Evolutionary conservation across 345 rosid genomes (phyloP), one percentile per base, ranked within the genome.

Genomic region (Viola odorata): DNA sequence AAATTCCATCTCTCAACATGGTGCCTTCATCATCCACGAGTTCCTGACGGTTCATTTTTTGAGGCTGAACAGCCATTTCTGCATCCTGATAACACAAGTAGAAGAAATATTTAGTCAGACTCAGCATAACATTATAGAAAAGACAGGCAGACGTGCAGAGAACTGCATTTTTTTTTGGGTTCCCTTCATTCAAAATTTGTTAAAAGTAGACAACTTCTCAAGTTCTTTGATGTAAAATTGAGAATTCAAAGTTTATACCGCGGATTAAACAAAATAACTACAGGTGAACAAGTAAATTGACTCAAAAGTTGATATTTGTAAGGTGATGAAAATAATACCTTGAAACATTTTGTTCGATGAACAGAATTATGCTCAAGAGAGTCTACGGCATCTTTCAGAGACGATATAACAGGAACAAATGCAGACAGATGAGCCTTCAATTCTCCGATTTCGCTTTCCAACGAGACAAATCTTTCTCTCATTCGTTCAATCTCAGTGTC

Each of bases 1-100:
- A 76, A 74, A 78, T 63, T 65, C 78, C 87, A 69, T 64, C 80
- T n/a, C 73, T 52, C 66, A 60, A 54, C 9, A 45, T 66, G 38
- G 68, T 23, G 64, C 51, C 63, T 59, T 64, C 59, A 53, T 62
- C 74, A 56, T 53, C 70, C 62, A 58, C 60, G 57, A 65, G 54
- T 41, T 73, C 84, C 61, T 68, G 66, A 62, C 48, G 50, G 37
- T 41, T 61, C 41, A 23, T 54, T 58, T 71, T 82, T 57, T 55
- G 69, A 38, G 50, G 61, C 10, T 68, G 71, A 49, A 69, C 69
- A 64, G 68, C 75, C 67, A 39, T 59, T 48, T 47, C 50, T 16
- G 41, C 69, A 69, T 15, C 67, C 69, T 77, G 74, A 51, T 6
- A 6, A 58, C 50, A 47, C 50, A 47, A 47, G 50, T n/a, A 47